Evolutionary conservation across 2,329 filamentous ascomycete genomes (phyloP), one percentile per base, ranked within the genome.

Genomic region (Xylariales sp.): DNA sequence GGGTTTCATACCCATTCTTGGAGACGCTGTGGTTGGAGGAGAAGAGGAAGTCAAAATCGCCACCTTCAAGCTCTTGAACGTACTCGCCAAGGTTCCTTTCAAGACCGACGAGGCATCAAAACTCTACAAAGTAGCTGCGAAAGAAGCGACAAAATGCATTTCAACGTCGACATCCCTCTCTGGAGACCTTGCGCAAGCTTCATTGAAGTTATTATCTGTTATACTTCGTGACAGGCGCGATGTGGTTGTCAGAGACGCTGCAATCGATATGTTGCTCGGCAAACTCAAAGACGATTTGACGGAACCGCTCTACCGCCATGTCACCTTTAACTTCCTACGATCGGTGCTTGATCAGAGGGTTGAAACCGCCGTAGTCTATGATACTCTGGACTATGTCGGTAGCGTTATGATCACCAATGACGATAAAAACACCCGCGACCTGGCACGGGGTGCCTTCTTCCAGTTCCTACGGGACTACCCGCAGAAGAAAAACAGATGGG

Each of bases 401-500:
- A 90, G 88, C 3, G 91, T 97, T 78, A 98, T 98, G 94, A 92
- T 99, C 64, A 97, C 92, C 52, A 98, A 98, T 77, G 93, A 97
- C 70, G 94, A 97, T 73, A 91, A 92, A 73, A 90, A 92, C 71
- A 95, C 95, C 2, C 89, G 96, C 60, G 93, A 97, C 78, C 84
- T 97, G 45, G 94, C 95, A 14, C 87, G 96, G 64, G 93, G 93
- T 23, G 91, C 93, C 14, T 99, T 97, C 80, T 91, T 97, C 79
- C 93, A 97, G 73, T 99, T 99, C 81, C 83, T 99, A 64, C 89
- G 94, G 72, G 94, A 97, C 62, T 99, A 97, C 76, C 95, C 96
- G 0, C 96, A 98, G 78, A 93, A 92, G 75, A 94, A 94, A 80
- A 92, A 90, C 70, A 87, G 96, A 14, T 97, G 96, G 90, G 87